Evolutionary conservation across 1,284 basidiomycete species (phyloP), one percentile per base, ranked within the genome.

Genomic region (Leccinum subrobustum): DNA sequence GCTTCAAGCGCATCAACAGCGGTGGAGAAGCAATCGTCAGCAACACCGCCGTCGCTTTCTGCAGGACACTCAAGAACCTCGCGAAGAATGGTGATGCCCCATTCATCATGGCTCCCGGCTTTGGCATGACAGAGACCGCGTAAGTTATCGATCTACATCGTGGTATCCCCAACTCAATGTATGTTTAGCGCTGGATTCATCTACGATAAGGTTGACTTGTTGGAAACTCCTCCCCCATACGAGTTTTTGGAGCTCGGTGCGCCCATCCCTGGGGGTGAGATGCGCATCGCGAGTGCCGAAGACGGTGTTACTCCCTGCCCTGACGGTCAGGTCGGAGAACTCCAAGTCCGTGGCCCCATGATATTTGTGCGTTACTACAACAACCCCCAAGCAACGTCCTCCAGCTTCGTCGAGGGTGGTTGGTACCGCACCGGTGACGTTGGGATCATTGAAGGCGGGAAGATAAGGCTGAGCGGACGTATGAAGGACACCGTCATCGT

Each of bases 81-180:
- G 63, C 71, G 0, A 72, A 61, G 51, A 54, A 68, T 8, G 70
- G 76, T 1, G 37, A 71, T 25, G 54, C 57, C 25, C 63, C 71
- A n/a, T 74, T 77, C 56, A 68, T 66, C 14, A 70, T 80, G 25
- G 70, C 77, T 33, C 70, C 75, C 6, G 79, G 78, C 4, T 80
- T 80, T 44, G 79, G 79, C 50, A 80, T 80, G 79, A 81, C 75
- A 1, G 79, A 80, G 61, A 80, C 79, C 5, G 75, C 73, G 73
- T 72, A 58, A 48, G 72, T 57, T 47, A 3, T 2, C 20, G 1
- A 0, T 9, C n/a, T 7, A 1, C 37, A 33, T 37, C 2, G 3
- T 8, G 8, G 6, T 20, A 4, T 5, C 0, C 29, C 16, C 2
- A 25, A 29, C 27, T 1, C 27, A 2, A 12, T 1, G n/a, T 25